Evolutionary conservation across 2,329 filamentous ascomycete genomes (phyloP).

Genomic region (Pseudopyrenochaeta lycopersici): DNA sequence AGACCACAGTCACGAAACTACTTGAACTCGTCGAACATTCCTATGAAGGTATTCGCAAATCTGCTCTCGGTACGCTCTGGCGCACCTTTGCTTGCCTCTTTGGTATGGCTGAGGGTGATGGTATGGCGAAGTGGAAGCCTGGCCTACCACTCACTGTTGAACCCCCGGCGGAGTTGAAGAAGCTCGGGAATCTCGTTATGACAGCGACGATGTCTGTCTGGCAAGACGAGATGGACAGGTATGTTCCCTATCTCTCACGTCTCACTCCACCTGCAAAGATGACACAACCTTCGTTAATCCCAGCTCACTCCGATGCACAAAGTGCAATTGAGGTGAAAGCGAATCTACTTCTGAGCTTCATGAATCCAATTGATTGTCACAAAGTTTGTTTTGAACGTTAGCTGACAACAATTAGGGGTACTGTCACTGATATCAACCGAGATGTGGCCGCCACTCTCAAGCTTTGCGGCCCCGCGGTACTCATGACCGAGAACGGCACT

Average conservation of each 20-base stretch:
- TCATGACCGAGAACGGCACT: constrained; percentile 70
- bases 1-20: constrained; percentile 85
- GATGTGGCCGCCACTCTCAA: constrained; percentile 91
- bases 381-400: constrained; percentile 8
- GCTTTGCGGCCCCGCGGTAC: constrained; percentile 85
- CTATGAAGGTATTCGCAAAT: constrained; percentile 94
- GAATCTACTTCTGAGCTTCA: constrained; percentile 66
- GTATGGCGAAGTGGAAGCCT: constrained; percentile 84
- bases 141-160: constrained; percentile 84
- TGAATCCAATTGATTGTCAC: constrained; percentile 46
- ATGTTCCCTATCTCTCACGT: constrained; percentile 59
- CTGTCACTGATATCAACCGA: constrained; percentile 94
- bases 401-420: constrained; percentile 66
- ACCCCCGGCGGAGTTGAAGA: constrained; percentile 80
- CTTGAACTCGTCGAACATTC: constrained; percentile 84
- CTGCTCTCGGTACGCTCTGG: constrained; percentile 90
- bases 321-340: constrained; percentile 89
- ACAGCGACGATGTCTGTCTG: constrained; percentile 85
- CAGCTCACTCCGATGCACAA: constrained; percentile 99
- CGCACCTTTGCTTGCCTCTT: constrained; percentile 92
- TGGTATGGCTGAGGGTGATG: constrained; percentile 82
- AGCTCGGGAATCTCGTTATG: constrained; percentile 86
- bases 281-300: constrained; percentile 90
- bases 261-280: constrained; percentile 63
- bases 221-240: constrained; percentile 93